Evolutionary conservation across 116 monocot species (phyloP), one percentile per base, ranked within the genome.

Genomic region (Posidonia oceanica): DNA sequence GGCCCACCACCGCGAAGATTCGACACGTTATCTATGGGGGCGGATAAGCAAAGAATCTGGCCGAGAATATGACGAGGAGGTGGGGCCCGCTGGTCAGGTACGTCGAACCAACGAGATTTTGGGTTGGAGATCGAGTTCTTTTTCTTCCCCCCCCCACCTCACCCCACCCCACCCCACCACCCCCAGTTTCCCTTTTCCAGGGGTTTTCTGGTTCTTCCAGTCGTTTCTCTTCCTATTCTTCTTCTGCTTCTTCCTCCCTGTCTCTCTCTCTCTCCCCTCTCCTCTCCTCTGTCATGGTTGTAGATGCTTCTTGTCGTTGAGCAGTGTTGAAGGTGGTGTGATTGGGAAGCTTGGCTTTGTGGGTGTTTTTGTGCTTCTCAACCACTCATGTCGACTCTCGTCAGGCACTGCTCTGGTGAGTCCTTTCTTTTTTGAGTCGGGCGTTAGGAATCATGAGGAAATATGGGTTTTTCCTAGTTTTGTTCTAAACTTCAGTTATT

Each of bases 331-430:
- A 38, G 55, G 23, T 68, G 68, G 14, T 36, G 51, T 58, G 58
- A n/a, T 7, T 58, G 15, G 15, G 58, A 29, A 29, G 52, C 21
- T 58, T 5, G 7, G 17, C 58, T 58, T 58, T 21, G 17, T 7
- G 7, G 7, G 29, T 29, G 29, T 29, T 29, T 29, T 29, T 29
- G 29, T 29, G 29, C 29, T 58, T n/a, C 21, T 68, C 23, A 3
- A 5, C 68, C 20, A 29, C 57, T 18, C 60, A 71, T 71, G 71
- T 61, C 71, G 7, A 55, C 71, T 71, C 71, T 71, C 57, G 44
- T 71, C 61, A 71, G 55, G 4, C 58, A 54, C 56, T 44, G 59
- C 22, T 18, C 29, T 21, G 71, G 71, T 71, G 60, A 54, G 71
- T 66, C 40, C 12, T 17, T 15, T 17, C 15, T 20, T 65, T 15